phyloP scores from a whole-genome alignment of 2,329 filamentous ascomycete species.

The Corinectria fuckeliana region DNA sequence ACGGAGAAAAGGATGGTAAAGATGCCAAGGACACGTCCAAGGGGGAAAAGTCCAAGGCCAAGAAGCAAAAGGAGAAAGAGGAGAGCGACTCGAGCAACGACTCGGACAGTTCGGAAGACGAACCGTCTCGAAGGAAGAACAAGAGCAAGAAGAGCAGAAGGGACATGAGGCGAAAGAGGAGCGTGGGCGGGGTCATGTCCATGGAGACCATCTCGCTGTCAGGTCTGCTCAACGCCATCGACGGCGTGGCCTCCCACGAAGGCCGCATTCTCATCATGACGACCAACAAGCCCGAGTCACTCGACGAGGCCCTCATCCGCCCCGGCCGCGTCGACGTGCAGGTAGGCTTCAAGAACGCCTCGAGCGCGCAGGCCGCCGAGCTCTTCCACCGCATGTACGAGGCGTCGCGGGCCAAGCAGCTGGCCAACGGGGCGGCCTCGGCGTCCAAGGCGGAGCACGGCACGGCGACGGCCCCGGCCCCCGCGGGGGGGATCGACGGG shows the following conservation, averaged over 20 bases:
- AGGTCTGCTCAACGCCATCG: conserved; percentile 82
- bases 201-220: conserved; percentile 71
- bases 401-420: conserved; percentile 36
- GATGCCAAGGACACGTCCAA: conserved; percentile 9
- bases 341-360: conserved; percentile 68
- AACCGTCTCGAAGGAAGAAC: conserved; percentile 27
- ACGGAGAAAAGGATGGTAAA: too few relatives aligned
- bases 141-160: conserved; percentile 26
- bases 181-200: conserved; percentile 27
- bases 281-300: conserved; percentile 75
- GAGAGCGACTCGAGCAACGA: conserved; percentile 31
- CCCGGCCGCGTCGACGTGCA: conserved; percentile 76
- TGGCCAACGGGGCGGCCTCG: conserved; percentile 6
- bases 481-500: conserved; percentile 28
- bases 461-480: too few relatives aligned
- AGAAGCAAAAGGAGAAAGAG: conserved; percentile 25
- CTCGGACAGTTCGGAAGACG: conserved; percentile 35
- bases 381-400: conserved; percentile 69
- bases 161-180: conserved; percentile 31
- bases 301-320: conserved; percentile 76
- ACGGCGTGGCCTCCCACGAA: conserved; percentile 81
- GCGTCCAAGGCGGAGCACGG: conserved; percentile 12
- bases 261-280: conserved; percentile 84
- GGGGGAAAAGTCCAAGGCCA: conserved; percentile 35
- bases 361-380: conserved; percentile 61